Evolutionary conservation across 495 filamentous ascomycete genomes (phyloP).

Genomic region (Xylona heveae): DNA sequence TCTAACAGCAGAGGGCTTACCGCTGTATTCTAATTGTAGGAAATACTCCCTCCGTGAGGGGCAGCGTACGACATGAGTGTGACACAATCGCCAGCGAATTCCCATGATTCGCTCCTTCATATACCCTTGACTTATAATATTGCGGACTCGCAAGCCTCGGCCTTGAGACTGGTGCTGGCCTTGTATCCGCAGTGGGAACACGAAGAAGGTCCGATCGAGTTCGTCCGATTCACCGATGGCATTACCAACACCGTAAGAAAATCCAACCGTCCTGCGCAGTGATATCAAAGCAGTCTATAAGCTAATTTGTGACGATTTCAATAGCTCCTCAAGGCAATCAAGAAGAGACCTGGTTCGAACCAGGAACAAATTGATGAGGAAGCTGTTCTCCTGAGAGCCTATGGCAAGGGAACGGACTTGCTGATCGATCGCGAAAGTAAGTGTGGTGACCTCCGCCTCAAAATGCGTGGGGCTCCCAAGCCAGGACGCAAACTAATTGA

Average conservation of each 20-base stretch:
- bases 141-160: constrained; percentile 52
- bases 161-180: constrained; percentile 54
- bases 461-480: too few relatives aligned
- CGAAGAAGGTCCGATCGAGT: constrained; percentile 55
- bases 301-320: neutral
- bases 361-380: constrained; percentile 64
- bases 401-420: constrained; percentile 82
- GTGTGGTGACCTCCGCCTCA: constrained; percentile 13
- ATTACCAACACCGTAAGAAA: constrained; percentile 78
- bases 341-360: constrained; percentile 53
- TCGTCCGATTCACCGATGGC: constrained; percentile 84
- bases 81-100: too few relatives aligned
- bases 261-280: neutral
- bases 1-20: too few relatives aligned
- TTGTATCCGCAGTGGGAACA: constrained; percentile 69
- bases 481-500: too few relatives aligned
- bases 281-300: constrained; percentile 3
- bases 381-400: constrained; percentile 78
- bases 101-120: constrained; percentile 17
- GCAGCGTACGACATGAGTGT: too few relatives aligned
- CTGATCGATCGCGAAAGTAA: constrained; percentile 92
- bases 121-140: constrained; percentile 61
- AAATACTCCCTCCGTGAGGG: too few relatives aligned
- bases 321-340: constrained; percentile 68
- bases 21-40: too few relatives aligned